These are phyloP conservation scores for Teratosphaeria gauchensis DNA, from an alignment of 2,329 filamentous ascomycete genomes.

Conservation along the genomic window DNA sequence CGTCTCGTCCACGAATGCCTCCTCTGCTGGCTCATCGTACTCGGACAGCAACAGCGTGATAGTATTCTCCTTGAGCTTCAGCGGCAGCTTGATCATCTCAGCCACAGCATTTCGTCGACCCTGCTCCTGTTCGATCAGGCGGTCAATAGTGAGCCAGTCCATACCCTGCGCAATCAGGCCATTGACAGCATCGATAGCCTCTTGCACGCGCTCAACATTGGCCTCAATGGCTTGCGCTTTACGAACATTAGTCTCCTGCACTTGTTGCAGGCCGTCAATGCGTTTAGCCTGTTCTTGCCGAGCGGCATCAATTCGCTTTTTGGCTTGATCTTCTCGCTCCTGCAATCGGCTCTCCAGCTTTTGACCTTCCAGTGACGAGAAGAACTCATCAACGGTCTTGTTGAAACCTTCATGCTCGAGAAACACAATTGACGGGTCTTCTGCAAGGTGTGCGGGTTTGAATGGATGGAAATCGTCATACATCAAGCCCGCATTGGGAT, in stretches of 20 bases:
- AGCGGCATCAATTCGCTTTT: conserved; percentile 76
- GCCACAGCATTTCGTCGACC: conserved; percentile 74
- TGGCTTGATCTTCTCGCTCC: conserved; percentile 73
- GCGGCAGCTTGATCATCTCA: conserved; percentile 70
- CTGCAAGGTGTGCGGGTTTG: conserved; percentile 66
- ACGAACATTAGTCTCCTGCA: conserved; percentile 71
- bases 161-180: conserved; percentile 86
- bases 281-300: conserved; percentile 74
- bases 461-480: conserved; percentile 98
- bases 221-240: conserved; percentile 87
- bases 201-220: conserved; percentile 82
- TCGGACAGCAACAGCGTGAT: conserved; percentile 73
- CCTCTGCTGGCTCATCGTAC: conserved; percentile 53
- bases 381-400: conserved; percentile 90
- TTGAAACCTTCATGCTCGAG: conserved; percentile 80
- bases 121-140: conserved; percentile 80
- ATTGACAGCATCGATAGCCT: conserved; percentile 86
- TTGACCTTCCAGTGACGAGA: conserved; percentile 90
- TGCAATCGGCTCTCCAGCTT: conserved; percentile 74
- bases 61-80: conserved; percentile 84
- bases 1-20: conserved; percentile 50
- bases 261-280: conserved; percentile 71
- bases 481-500: conserved; percentile 44
- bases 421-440: conserved; percentile 55
- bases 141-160: conserved; percentile 92